A percentile compares a stretch with the other conserved stretches of the same genome.
Conservation (phyloP, 805 yeast genomes). For the Yarrowia alimentaria region DNA sequence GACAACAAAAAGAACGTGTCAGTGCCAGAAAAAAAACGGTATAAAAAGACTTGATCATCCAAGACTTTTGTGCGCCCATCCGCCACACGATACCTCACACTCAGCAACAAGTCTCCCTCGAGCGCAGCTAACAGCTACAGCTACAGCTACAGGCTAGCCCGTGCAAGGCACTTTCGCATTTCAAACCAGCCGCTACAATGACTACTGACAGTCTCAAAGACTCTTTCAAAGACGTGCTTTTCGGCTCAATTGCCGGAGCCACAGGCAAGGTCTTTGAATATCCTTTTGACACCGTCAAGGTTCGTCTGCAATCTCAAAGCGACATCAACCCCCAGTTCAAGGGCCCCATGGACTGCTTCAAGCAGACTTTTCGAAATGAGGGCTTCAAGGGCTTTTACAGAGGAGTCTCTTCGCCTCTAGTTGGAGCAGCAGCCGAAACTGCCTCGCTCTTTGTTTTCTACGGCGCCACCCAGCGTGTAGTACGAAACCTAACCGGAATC, state of each 20-base stretch:
- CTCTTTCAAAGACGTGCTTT: slow-evolving; percentile 34
- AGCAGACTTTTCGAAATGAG: slow-evolving; percentile 59
- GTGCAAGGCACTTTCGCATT: too few species aligned
- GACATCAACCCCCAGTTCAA: slow-evolving; percentile 49
- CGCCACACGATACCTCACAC: not conserved
- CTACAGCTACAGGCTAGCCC: slow-evolving; percentile 3
- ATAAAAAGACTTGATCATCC: not conserved
- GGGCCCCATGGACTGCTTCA: slow-evolving; percentile 66
- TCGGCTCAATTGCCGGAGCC: slow-evolving; percentile 63
- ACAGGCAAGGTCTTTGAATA: slow-evolving; percentile 81
- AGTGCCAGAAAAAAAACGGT: not conserved
- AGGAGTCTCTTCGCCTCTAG: slow-evolving; percentile 74
- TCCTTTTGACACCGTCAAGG: slow-evolving; percentile 92
- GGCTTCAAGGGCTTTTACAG: slow-evolving; percentile 78
- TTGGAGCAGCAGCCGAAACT: slow-evolving; percentile 89
- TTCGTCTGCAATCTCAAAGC: slow-evolving; percentile 77
- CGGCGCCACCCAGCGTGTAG: slow-evolving; percentile 29
- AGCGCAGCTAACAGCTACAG: too few species aligned
- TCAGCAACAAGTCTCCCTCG: slow-evolving; percentile 8
- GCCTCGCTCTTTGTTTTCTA: slow-evolving; percentile 66
- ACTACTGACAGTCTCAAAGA: slow-evolving; percentile 14
- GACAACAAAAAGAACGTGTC: not conserved
- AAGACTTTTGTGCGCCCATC: not conserved
- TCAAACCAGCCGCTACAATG: not conserved
- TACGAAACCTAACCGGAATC: slow-evolving; percentile 14